phyloP scores from a whole-genome alignment of 305 asterid genomes.

The Rubia tinctorum region DNA sequence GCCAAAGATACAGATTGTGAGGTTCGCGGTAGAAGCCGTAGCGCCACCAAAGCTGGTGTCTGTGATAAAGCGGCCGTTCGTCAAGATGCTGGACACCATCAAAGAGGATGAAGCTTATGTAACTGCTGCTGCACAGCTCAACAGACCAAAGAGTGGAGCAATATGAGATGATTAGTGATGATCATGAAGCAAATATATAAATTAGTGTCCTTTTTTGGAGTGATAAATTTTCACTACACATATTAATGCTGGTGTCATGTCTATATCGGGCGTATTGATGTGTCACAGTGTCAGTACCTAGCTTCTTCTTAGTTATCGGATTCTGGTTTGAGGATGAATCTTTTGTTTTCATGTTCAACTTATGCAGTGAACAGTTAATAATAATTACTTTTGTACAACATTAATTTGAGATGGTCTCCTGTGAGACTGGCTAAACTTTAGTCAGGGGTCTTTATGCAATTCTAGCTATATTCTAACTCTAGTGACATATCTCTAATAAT shows the following conservation, averaged over 20 bases:
- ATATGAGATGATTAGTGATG: not conserved
- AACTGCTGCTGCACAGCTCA: not conserved
- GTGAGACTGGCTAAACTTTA: no score
- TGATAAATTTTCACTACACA: not conserved
- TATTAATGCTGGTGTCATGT: not conserved
- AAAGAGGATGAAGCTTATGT: slow-evolving; percentile 2
- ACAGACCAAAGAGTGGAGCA: not conserved
- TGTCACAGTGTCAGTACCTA: not conserved
- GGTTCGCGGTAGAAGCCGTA: not conserved
- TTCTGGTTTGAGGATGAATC: not conserved
- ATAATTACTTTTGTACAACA: no score
- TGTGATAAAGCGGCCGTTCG: slow-evolving; percentile 4
- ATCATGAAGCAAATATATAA: not conserved
- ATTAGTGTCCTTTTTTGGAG: not conserved
- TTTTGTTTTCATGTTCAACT: not conserved
- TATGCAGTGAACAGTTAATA: not conserved
- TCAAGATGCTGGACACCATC: not conserved
- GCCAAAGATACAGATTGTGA: not conserved
- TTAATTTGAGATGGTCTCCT: no score
- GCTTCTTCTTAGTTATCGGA: no score
- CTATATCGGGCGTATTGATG: not conserved
- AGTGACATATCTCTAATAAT: no score
- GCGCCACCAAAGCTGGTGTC: not conserved
- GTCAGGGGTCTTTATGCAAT: no score
- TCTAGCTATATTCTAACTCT: no score